Evolutionary conservation across 2,329 filamentous ascomycete species (phyloP).

Genomic region (Trichoderma harzianum): DNA sequence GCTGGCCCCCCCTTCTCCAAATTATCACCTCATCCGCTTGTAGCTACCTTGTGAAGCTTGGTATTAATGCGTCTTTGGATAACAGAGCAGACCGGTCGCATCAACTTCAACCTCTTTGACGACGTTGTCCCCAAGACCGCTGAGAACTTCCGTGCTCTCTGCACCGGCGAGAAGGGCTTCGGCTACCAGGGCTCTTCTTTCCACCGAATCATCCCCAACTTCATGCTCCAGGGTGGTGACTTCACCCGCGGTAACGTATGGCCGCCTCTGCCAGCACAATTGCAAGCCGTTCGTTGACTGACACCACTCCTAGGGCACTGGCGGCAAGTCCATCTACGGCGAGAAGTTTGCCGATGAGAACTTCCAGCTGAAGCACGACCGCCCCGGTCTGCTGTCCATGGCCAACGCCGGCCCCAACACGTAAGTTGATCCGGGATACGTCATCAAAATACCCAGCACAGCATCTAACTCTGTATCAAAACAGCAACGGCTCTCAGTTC

Average conservation of each 20-base stretch:
- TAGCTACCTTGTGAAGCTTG: slow-evolving; percentile 17
- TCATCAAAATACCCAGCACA: neutral
- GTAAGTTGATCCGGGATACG: slow-evolving; percentile 40
- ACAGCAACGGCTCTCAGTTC: slow-evolving; percentile 96
- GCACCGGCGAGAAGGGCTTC: slow-evolving; percentile 75
- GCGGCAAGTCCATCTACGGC: slow-evolving; percentile 91
- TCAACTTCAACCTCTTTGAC: slow-evolving; percentile 87
- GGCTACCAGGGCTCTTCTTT: slow-evolving; percentile 81
- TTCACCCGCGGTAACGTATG: slow-evolving; percentile 89
- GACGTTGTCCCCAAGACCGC: slow-evolving; percentile 83
- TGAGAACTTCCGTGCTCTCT: slow-evolving; percentile 80
- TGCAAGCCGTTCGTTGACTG: neutral
- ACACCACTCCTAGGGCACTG: slow-evolving; percentile 63
- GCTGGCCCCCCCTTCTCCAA: neutral
- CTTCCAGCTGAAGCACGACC: slow-evolving; percentile 71
- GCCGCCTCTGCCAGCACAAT: slow-evolving; percentile 20
- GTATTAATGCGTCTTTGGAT: slow-evolving; percentile 20
- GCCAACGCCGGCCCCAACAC: slow-evolving; percentile 95
- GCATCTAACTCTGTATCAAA: slow-evolving; percentile 20
- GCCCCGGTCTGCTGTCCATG: slow-evolving; percentile 84
- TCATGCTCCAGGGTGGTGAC: slow-evolving; percentile 97
- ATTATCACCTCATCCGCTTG: neutral
- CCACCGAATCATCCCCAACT: slow-evolving; percentile 89
- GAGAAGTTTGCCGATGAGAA: slow-evolving; percentile 95
- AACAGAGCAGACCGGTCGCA: slow-evolving; percentile 68